Conservation (phyloP, 305 asterid genomes). For the Coffea humblotiana region DNA sequence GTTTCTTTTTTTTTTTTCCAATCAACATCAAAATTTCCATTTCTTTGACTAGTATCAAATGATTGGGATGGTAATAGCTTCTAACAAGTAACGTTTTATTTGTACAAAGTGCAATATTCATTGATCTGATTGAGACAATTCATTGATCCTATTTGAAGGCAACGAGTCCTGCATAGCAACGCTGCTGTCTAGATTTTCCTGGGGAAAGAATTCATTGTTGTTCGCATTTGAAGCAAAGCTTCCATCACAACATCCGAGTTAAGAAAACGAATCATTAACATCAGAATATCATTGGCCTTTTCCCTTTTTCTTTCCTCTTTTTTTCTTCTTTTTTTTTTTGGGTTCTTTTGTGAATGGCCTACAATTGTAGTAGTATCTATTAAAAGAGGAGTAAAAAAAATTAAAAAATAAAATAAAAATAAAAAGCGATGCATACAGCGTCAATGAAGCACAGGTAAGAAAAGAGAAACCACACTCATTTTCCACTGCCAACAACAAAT, state of each 20-base stretch:
- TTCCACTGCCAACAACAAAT: conserved; percentile 22
- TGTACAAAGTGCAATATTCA: no score
- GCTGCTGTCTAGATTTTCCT: not conserved
- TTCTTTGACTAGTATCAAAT: no score
- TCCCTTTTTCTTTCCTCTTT: not conserved
- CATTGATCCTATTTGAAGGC: no score
- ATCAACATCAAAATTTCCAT: no score
- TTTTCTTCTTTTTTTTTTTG: not conserved
- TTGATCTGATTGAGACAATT: no score
- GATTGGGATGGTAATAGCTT: no score
- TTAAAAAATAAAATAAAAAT: not conserved
- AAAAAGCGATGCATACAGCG: no score
- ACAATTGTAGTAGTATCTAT: not conserved
- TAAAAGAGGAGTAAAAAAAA: no score
- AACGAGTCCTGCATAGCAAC: not conserved
- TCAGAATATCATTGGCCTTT: not conserved
- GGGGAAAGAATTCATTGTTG: not conserved
- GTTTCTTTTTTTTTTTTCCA: no score
- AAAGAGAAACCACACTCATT: not conserved
- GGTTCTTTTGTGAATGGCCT: not conserved
- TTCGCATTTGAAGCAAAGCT: conserved; percentile 15
- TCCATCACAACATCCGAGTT: conserved; percentile 1
- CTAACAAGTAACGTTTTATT: no score
- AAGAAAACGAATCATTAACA: not conserved
- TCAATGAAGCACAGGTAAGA: not conserved